Base-by-base conservation (phyloP, 345 rosid genomes). In the Passiflora organensis region DNA sequence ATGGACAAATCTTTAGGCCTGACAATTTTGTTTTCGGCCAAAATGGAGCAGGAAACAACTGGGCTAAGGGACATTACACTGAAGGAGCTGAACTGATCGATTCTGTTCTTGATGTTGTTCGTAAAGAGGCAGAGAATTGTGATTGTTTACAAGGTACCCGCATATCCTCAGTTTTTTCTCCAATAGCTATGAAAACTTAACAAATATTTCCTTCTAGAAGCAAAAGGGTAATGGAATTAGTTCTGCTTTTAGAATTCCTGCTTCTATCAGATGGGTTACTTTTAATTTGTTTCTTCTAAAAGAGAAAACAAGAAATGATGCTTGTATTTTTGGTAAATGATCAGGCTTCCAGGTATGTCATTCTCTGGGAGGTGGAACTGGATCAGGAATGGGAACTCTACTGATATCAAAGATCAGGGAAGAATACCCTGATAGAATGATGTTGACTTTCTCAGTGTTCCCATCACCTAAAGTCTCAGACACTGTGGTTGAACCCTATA, bases 31-130 rank as follows among this genome's bases (percentile, higher is more conserved):
- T 80, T 24, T 80, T 77, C 12, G 85, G 85, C 38, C 82, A 75
- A 63, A 74, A 74, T 64, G 85, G 85, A 6, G 85, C 85, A 13
- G 85, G 85, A 32, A 80, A 80, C 60, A 80, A 80, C 60, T 80
- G 85, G 85, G 85, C 82, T 6, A 80, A 80, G 55, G 85, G 85
- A 16, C 85, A 80, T 58, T 80, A 80, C 66, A 80, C 85, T 1
- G 85, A 80, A 56, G 85, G 85, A 25, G 85, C 85, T 23, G 85
- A 77, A 41, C 63, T 80, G 67, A 80, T 80, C 34, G 85, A 80
- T 57, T 69, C 82, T 6, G 82, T 80, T 52, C 82, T 80, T 14
- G 85, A 80, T 54, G 82, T 75, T 1, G 82, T 77, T 25, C 74
- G 85, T 10, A 80, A 77, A 53, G 85, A 80, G 23, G 80, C 85